Evolutionary conservation across 805 yeast genomes (phyloP).

Genomic region (Schwanniomyces pseudopolymorphus): DNA sequence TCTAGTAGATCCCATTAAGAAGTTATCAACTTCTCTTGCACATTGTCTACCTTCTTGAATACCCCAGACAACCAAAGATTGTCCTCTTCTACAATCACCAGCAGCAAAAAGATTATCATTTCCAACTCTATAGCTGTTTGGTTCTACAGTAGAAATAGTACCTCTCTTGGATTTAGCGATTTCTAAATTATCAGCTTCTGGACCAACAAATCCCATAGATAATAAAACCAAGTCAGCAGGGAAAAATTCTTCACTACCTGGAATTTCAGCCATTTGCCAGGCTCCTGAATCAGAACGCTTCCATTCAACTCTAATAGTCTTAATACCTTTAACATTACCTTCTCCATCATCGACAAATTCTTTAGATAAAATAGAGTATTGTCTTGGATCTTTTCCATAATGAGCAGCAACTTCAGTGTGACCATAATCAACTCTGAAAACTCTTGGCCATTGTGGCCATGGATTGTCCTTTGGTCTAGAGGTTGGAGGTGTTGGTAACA

Average conservation of each 20-base stretch:
- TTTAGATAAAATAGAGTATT: constrained; percentile 90
- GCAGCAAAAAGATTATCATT: constrained; percentile 83
- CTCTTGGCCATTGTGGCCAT: constrained; percentile 99
- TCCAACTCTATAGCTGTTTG: constrained; percentile 65
- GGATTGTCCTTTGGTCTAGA: constrained; percentile 92
- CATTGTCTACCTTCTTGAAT: constrained; percentile 99
- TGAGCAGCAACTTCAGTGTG: constrained; percentile 93
- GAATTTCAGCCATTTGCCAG: constrained; percentile 98
- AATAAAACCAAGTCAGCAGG: constrained; percentile 91
- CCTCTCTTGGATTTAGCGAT: constrained; percentile 79
- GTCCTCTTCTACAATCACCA: constrained; percentile 99
- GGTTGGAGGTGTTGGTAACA: constrained; percentile 87
- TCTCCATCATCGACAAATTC: constrained; percentile 94
- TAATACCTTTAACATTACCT: constrained; percentile 92
- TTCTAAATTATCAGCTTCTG: constrained; percentile 77
- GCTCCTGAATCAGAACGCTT: constrained; percentile 92
- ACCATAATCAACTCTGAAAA: constrained; percentile 97
- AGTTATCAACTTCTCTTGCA: constrained; percentile 89
- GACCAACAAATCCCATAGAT: constrained; percentile 98
- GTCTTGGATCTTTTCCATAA: constrained; percentile 97
- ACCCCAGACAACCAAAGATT: constrained; percentile 98
- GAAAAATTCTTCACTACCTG: constrained; percentile 91
- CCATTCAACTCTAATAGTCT: constrained; percentile 98
- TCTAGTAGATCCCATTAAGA: constrained; percentile 72
- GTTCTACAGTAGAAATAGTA: constrained; percentile 65